Percentiles rank a stretch among this genome's conserved stretches.
phyloP scores from a whole-genome alignment of 2,329 filamentous ascomycete genomes.

The Boeremia lycopersici region DNA sequence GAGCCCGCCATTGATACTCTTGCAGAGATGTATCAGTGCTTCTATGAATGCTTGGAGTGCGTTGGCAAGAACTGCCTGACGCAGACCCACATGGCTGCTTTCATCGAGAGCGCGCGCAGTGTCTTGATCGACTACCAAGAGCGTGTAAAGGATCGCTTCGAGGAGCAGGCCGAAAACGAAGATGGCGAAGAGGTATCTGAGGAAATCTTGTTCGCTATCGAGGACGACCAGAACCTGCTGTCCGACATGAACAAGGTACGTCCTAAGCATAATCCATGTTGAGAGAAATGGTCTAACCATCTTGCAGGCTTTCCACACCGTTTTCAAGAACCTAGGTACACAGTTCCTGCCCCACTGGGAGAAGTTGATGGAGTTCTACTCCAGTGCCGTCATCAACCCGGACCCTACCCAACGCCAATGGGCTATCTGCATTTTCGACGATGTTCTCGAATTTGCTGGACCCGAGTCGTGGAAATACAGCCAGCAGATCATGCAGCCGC shows the following conservation, averaged over 20 bases:
- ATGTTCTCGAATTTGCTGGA: constrained; percentile 96
- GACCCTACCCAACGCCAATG: constrained; percentile 95
- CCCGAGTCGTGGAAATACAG: constrained; percentile 85
- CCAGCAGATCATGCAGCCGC: constrained; percentile 82
- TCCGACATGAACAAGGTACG: constrained; percentile 94
- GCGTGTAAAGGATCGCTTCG: constrained; percentile 80
- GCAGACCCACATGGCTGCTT: constrained; percentile 78
- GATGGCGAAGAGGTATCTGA: constrained; percentile 91
- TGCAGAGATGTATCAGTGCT: constrained; percentile 99
- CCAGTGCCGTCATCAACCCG: constrained; percentile 76
- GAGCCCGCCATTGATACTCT: constrained; percentile 96
- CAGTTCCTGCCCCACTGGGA: constrained; percentile 89
- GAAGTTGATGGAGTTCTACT: constrained; percentile 81
- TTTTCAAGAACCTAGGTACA: constrained; percentile 94
- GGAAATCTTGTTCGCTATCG: constrained; percentile 86
- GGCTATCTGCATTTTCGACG: constrained; percentile 99
- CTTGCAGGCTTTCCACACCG: constrained; percentile 98
- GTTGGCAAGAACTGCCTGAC: constrained; percentile 84
- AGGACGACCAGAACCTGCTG: constrained; percentile 94
- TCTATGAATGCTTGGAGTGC: constrained; percentile 97
- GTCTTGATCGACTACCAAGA: constrained; percentile 92
- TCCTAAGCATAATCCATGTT: constrained; percentile 64
- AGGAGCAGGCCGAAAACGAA: constrained; percentile 81
- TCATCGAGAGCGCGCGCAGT: constrained; percentile 84
- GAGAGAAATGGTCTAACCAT: constrained; percentile 97